Base-by-base conservation (phyloP, 1,284 basidiomycete genomes). In the Polyporus tsugae region DNA sequence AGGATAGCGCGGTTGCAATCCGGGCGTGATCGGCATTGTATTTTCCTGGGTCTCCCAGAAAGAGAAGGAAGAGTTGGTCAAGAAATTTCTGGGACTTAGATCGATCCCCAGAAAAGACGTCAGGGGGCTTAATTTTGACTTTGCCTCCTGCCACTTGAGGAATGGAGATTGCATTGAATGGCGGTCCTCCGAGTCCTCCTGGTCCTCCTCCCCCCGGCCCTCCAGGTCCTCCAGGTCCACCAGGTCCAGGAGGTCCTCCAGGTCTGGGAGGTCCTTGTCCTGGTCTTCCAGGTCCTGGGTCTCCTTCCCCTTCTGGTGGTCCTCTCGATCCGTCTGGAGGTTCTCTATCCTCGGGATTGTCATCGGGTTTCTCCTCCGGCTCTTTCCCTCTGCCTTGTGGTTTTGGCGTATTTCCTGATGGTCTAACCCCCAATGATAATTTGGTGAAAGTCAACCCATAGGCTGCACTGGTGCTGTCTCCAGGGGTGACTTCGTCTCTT, bases 21-120 rank as follows among this genome's bases (percentile, higher is more conserved):
- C 22, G 33, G 33, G 15, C n/a, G 17, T 59, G 19, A n/a, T 59
- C 57, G 0, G 15, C 22, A 13, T 10, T 17, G 36, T 38, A 59
- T 10, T 39, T 35, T 1, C 38, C 15, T 4, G 35, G 35, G 15
- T 35, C 19, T 39, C 33, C 57, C 4, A 17, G 6, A 35, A 59
- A 59, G n/a, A 59, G 57, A 9, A 59, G 38, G 22, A 38, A 59
- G 11, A 59, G 57, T 59, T 59, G 57, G 10, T 59, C 22, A 38
- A 59, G 57, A 22, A 59, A 59, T 25, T 25, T 15, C 17, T 38
- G 2, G 11, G 35, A 38, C 19, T 59, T 59, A 7, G 11, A n/a
- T 36, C 35, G 10, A 35, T 36, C 38, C 38, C 57, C 57, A 22
- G 36, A 15, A 38, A 59, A 59, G 35, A 59, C 19, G 6, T 15